These are phyloP conservation scores for Parafenestella ontariensis DNA, from an alignment of 2,329 filamentous ascomycete species.

Conservation along the genomic window DNA sequence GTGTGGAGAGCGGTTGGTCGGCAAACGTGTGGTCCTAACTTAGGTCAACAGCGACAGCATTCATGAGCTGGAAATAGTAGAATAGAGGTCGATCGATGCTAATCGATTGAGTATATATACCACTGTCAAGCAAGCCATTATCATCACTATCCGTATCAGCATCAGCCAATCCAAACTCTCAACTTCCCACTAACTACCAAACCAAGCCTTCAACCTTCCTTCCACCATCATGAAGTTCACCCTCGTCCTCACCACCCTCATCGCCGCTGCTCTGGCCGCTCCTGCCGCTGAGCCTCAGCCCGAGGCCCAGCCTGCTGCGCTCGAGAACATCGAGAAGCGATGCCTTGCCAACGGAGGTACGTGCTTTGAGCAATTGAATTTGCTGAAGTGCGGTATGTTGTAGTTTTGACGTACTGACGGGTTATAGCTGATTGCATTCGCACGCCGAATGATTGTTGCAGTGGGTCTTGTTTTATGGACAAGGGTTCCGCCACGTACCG, in stretches of 20 bases:
- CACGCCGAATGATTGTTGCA: neutral
- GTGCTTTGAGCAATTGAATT: neutral
- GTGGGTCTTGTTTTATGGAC: conserved; percentile 3
- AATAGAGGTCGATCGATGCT: neutral
- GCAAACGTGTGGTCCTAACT: neutral
- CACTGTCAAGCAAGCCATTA: neutral
- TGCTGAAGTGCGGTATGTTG: neutral
- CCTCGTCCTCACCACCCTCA: neutral
- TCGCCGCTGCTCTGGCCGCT: neutral
- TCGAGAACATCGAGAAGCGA: neutral
- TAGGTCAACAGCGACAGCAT: neutral
- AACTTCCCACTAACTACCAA: neutral
- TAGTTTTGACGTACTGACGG: neutral
- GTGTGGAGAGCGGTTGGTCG: neutral
- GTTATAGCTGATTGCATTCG: neutral
- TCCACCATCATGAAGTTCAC: neutral
- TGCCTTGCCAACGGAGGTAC: conserved; percentile 1
- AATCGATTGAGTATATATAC: neutral
- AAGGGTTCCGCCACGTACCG: conserved; percentile 2
- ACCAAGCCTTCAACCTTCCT: neutral
- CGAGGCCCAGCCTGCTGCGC: neutral
- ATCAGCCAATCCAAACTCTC: neutral
- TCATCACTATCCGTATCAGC: neutral
- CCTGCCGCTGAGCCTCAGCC: neutral
- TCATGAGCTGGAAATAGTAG: neutral